Base-by-base conservation (phyloP, 2,329 filamentous ascomycete species). In the Sphaerulina musiva region DNA sequence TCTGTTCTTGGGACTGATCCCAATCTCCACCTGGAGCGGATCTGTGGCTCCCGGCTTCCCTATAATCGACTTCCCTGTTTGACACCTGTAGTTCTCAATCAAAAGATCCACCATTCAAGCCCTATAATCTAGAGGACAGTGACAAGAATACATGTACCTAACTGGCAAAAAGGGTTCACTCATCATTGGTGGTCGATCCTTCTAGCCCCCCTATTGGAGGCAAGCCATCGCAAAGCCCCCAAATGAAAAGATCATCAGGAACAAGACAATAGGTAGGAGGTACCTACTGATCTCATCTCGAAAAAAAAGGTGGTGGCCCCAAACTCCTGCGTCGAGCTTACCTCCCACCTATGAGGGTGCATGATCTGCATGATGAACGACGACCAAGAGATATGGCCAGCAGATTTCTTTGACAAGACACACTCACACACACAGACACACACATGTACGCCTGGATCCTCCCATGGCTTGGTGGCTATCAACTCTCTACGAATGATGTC, bases 371-470 rank as follows among this genome's bases (percentile, higher is more conserved):
- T 17, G 14, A 17, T 17, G 14, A 17, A 17, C 14, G 14, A 26
- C 26, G 36, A 42, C 40, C 40, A 42, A 42, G 40, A 42, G 40
- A 42, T 42, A 20, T 26, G 14, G 41, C 47, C 47, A 51, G 40
- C 29, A 51, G 17, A 36, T 34, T 4, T 44, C 40, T 45, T 51
- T 26, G 23, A 29, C 1, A 29, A 17, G 40, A 36, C 2, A 12
- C 7, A n/a, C 9, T 4, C 44, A 26, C 26, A 26, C 26, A 26
- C 26, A 6, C 2, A 26, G 26, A 26, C 6, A 26, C 26, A 26
- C 26, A 17, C 14, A 17, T 17, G 14, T 17, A 17, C 14, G 14
- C 14, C 14, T 17, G 14, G 14, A 17, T 17, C 14, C 14, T 17
- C 14, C 14, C 14, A 17, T 17, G 14, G 14, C 14, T 17, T 17